Conservation (phyloP, 345 rosid genomes). For the Pistacia atlantica region DNA sequence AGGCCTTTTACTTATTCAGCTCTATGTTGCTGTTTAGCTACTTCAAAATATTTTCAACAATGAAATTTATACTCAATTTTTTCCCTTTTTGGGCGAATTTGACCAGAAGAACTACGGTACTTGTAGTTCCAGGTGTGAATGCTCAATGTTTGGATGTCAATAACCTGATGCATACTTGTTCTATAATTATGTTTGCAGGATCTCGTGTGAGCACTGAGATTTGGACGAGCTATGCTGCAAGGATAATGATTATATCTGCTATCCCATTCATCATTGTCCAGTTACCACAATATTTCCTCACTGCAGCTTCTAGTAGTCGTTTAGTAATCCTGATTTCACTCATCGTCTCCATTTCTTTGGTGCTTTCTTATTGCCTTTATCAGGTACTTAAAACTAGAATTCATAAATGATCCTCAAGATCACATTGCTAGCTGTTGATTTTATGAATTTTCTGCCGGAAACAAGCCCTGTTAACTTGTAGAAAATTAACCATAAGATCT, state of each 20-base stretch:
- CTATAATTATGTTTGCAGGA: conserved; percentile 16
- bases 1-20: no score
- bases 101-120: no score
- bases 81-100: no score
- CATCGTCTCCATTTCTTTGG: conserved; percentile 29
- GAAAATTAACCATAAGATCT: background rate
- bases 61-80: no score
- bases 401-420: background rate
- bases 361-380: conserved; percentile 44
- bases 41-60: no score
- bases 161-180: background rate
- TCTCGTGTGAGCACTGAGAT: conserved; percentile 40
- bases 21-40: no score
- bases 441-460: no score
- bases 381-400: conserved; percentile 31
- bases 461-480: background rate
- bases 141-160: background rate
- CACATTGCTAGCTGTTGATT: background rate
- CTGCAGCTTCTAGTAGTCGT: conserved; percentile 28
- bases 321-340: conserved; percentile 38
- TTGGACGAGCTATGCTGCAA: conserved; percentile 47
- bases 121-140: no score
- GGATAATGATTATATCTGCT: conserved; percentile 46
- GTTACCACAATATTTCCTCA: conserved; percentile 30
- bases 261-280: conserved; percentile 44